Evolutionary conservation across 345 rosid genomes (phyloP), one percentile per base, ranked within the genome.

Genomic region (Hibiscus trionum): DNA sequence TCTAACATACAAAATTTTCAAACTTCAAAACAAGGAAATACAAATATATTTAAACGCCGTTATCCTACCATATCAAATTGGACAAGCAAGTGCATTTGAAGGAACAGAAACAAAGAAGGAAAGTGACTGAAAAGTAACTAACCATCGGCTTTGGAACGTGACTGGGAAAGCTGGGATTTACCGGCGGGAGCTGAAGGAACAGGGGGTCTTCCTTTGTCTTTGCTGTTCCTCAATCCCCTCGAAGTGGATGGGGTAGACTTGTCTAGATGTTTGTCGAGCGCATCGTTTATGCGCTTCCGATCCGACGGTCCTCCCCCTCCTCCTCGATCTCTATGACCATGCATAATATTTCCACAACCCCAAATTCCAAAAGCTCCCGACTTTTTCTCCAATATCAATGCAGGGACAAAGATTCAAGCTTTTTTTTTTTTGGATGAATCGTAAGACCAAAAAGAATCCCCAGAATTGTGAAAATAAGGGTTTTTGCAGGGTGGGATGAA

Each of bases 301-400:
- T 93, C 98, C 66, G 82, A 73, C 61, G 85, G 80, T 60, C 88
- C 93, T 44, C 47, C 47, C 47, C 14, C 14, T 29, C 85, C 84
- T 58, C 91, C 89, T 52, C 91, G 71, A 67, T 67, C 89, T 64
- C 96, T 88, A 72, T 82, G 89, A 58, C 80, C 82, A 80, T 86
- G 83, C 96, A 90, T 90, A 70, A 67, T 57, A 6, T 57, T 57
- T 46, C 6, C 58, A 59, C 58, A 8, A 44, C 46, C 46, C 14
- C 3, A 72, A 72, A 26, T 44, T 61, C 29, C 21, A 11, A 53
- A 69, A 31, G 49, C 44, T 49, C 71, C 49, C 4, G 35, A n/a
- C 62, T 33, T 69, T 69, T 11, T 53, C 4, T 55, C n/a, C 42
- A 31, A 50, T 50, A 49, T 26, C 5, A 16, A 31, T n/a, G 53